Evolutionary conservation across 768 basidiomycete species (phyloP).

Genomic region (Psilocybe cyanescens): DNA sequence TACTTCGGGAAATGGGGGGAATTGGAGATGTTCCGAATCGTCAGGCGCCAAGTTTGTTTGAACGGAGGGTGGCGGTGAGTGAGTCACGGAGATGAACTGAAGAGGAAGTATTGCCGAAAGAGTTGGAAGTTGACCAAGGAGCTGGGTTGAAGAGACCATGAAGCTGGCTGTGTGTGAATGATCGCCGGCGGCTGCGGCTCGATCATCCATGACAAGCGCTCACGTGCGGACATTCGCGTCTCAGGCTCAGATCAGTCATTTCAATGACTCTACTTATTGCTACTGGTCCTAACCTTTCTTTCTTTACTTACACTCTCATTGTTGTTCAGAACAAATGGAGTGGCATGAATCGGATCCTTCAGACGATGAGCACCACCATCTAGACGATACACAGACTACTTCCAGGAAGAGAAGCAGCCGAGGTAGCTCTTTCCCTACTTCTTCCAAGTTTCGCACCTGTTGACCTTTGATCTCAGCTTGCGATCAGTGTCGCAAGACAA

Average conservation of each 20-base stretch:
- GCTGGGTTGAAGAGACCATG: slow-evolving; percentile 12
- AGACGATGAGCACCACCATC: slow-evolving; percentile 51
- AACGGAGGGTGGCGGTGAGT: neutral
- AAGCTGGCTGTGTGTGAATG: slow-evolving; percentile 8
- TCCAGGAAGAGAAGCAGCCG: slow-evolving; percentile 67
- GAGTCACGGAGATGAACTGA: slow-evolving; percentile 11
- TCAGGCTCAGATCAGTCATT: slow-evolving; percentile 20
- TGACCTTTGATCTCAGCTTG: slow-evolving; percentile 55
- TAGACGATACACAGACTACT: slow-evolving; percentile 40
- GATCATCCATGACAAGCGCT: slow-evolving; percentile 19
- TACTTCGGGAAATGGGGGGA: neutral
- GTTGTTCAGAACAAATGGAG: slow-evolving; percentile 40
- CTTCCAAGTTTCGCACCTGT: slow-evolving; percentile 13
- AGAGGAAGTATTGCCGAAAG: neutral
- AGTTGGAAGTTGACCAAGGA: slow-evolving; percentile 2
- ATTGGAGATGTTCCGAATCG: neutral
- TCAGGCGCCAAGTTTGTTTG: neutral
- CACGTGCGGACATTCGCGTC: slow-evolving; percentile 33
- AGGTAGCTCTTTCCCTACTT: slow-evolving; percentile 38
- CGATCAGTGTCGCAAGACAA: slow-evolving; percentile 87
- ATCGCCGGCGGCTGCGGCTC: slow-evolving; percentile 22
- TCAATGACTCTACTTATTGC: slow-evolving; percentile 14
- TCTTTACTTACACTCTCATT: slow-evolving; percentile 23
- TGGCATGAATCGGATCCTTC: slow-evolving; percentile 67
- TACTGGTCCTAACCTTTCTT: slow-evolving; percentile 17